Evolutionary conservation across 2,329 filamentous ascomycete genomes (phyloP).

Genomic region (Trichoderma oligosporum): DNA sequence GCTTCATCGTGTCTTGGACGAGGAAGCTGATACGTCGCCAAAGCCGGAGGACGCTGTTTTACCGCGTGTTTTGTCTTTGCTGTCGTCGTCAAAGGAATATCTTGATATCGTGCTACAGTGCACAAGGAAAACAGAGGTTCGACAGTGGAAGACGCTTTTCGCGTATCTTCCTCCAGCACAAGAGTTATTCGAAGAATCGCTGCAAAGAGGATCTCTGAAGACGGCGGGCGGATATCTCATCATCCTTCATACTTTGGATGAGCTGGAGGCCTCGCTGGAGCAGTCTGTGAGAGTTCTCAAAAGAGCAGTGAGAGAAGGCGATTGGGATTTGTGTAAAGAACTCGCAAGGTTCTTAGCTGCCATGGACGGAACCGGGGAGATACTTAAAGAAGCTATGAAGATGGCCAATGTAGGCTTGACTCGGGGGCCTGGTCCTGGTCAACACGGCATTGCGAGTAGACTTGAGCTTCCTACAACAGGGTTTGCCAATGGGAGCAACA

Average conservation of each 20-base stretch:
- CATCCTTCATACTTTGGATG: slow-evolving; percentile 79
- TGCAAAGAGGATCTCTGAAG: slow-evolving; percentile 81
- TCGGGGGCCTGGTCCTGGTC: slow-evolving; percentile 27
- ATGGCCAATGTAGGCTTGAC: slow-evolving; percentile 47
- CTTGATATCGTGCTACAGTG: slow-evolving; percentile 95
- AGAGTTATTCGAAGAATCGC: slow-evolving; percentile 87
- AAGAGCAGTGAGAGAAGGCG: slow-evolving; percentile 75
- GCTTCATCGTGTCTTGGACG: slow-evolving; percentile 87
- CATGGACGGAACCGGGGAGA: slow-evolving; percentile 80
- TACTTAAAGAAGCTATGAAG: slow-evolving; percentile 68
- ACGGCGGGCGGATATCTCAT: slow-evolving; percentile 96
- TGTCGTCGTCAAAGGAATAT: slow-evolving; percentile 76
- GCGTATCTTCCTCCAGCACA: slow-evolving; percentile 84
- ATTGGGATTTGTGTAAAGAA: slow-evolving; percentile 96
- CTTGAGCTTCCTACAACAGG: slow-evolving; percentile 33
- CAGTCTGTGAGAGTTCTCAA: slow-evolving; percentile 78
- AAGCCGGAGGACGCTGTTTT: slow-evolving; percentile 61
- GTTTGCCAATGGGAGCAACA: slow-evolving; percentile 31
- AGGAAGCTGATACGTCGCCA: slow-evolving; percentile 76
- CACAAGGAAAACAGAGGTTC: slow-evolving; percentile 92
- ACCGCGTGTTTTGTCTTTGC: slow-evolving; percentile 58
- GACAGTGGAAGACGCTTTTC: slow-evolving; percentile 93
- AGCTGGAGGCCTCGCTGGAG: slow-evolving; percentile 64
- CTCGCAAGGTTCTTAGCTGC: slow-evolving; percentile 92
- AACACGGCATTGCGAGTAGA: slow-evolving; percentile 29